These are phyloP conservation scores for Chalciporus sphaerocephalus DNA, from an alignment of 768 basidiomycete genomes.

Conservation along the genomic window DNA sequence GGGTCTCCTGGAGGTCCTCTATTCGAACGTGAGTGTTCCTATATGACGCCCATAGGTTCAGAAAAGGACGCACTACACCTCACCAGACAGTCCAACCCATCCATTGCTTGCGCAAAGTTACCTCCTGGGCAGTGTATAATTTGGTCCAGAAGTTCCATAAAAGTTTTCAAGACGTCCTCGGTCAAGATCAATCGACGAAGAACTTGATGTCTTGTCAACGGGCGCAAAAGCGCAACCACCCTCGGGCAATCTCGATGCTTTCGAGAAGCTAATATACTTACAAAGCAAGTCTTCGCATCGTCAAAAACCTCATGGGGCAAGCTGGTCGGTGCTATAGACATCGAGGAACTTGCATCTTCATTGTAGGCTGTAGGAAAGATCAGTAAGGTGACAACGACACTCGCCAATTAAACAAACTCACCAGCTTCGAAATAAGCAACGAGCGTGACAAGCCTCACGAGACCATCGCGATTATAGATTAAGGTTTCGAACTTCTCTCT, in stretches of 20 bases:
- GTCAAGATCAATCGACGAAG: background rate
- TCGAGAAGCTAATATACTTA: background rate
- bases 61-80: background rate
- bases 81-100: background rate
- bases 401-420: background rate
- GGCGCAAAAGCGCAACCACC: background rate
- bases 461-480: background rate
- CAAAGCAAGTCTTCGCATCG: background rate
- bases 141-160: background rate
- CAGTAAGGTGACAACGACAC: background rate
- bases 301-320: background rate
- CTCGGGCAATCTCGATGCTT: slow-evolving; percentile 1
- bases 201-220: background rate
- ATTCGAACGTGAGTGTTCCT: background rate
- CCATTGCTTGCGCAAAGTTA: background rate
- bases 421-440: slow-evolving; percentile 2
- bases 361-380: background rate
- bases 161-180: background rate
- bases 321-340: background rate
- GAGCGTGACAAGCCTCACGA: background rate
- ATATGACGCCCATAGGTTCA: background rate
- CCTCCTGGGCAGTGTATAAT: background rate
- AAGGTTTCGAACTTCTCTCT: background rate
- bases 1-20: slow-evolving; percentile 10
- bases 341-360: background rate